Conservation (phyloP, 176 grass and related monocot species). For the Eragrostis curvula region DNA sequence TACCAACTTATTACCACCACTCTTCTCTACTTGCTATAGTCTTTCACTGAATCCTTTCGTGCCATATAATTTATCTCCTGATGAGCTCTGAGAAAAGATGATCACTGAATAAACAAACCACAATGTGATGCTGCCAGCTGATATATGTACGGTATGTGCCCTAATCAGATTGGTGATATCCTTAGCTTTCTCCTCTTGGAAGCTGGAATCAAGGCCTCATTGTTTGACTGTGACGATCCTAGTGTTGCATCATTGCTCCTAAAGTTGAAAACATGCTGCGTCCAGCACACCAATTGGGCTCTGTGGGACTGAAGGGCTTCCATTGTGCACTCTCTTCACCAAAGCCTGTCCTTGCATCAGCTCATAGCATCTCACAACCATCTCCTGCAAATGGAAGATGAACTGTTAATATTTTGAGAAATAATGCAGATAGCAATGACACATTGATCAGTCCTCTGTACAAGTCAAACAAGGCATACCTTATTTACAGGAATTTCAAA, state of each 20-base stretch:
- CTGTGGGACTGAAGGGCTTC: slow-evolving; percentile 43
- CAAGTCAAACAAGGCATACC: slow-evolving; percentile 44
- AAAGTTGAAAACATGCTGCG: slow-evolving; percentile 63
- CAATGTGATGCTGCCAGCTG: slow-evolving; percentile 15
- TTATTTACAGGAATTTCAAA: slow-evolving; percentile 67
- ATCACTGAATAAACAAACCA: slow-evolving; percentile 19
- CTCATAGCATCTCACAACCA: slow-evolving; percentile 66
- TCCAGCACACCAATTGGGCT: slow-evolving; percentile 84
- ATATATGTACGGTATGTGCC: slow-evolving; percentile 41
- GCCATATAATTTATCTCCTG: slow-evolving; percentile 33
- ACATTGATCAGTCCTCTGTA: background rate
- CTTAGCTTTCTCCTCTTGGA: slow-evolving; percentile 75
- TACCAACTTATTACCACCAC: slow-evolving; percentile 47
- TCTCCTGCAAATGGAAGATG: slow-evolving; percentile 51
- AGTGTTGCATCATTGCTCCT: slow-evolving; percentile 53
- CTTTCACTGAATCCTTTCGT: slow-evolving; percentile 32
- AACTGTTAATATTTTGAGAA: slow-evolving; percentile 37
- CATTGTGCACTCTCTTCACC: slow-evolving; percentile 51
- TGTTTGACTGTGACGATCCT: slow-evolving; percentile 67
- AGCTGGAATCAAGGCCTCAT: slow-evolving; percentile 51
- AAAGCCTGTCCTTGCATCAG: slow-evolving; percentile 58
- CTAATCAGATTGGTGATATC: slow-evolving; percentile 41
- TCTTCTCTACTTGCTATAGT: slow-evolving; percentile 23
- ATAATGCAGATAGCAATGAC: slow-evolving; percentile 5
- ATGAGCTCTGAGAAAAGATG: slow-evolving; percentile 36